phyloP scores from a whole-genome alignment of 345 rosid genomes.

The Eucalyptus pumila region DNA sequence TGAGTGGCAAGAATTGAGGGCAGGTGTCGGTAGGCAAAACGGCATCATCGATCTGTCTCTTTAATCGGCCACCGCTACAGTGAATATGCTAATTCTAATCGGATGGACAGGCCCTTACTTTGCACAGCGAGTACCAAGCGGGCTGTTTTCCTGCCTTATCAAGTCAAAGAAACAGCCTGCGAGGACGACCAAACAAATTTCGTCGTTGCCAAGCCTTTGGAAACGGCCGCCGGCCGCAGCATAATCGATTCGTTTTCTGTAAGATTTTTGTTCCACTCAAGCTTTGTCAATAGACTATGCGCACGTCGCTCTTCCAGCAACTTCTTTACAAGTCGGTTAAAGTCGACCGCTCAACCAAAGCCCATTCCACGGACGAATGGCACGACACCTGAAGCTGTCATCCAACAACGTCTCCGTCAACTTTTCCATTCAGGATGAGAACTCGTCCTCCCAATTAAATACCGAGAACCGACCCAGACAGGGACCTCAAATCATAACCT shows the following conservation, averaged over 20 bases:
- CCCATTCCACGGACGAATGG: background rate
- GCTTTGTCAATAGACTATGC: background rate
- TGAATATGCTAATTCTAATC: background rate
- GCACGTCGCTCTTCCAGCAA: background rate
- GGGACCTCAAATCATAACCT: background rate
- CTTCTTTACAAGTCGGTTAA: background rate
- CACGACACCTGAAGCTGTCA: background rate
- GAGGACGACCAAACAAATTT: background rate
- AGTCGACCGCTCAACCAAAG: background rate
- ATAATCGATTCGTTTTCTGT: background rate
- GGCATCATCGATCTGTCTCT: background rate
- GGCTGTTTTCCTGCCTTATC: background rate
- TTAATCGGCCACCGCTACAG: background rate
- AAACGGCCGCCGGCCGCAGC: background rate
- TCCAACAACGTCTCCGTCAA: background rate
- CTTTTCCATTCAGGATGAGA: background rate
- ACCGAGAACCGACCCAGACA: background rate
- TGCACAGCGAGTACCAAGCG: background rate
- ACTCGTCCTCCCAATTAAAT: background rate
- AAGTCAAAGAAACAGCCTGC: background rate
- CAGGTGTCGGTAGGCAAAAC: background rate
- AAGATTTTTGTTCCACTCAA: background rate
- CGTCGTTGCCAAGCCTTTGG: background rate
- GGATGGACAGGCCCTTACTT: background rate
- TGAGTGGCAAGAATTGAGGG: background rate